Base-by-base conservation (phyloP, 2,329 filamentous ascomycete species). In the Passalora sequoiae region DNA sequence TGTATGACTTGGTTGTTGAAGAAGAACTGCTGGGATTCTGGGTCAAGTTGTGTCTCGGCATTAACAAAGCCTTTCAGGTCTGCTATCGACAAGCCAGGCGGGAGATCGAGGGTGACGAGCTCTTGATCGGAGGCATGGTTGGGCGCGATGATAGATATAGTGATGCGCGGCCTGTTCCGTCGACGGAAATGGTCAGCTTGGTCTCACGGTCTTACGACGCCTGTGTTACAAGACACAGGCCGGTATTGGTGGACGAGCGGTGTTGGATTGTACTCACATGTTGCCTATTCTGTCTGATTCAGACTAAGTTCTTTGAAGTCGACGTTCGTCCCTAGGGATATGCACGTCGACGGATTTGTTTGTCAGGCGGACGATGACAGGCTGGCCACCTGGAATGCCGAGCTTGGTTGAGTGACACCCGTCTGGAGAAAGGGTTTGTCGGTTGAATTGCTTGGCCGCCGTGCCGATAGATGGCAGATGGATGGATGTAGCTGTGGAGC, bases 41-140 rank as follows among this genome's bases (percentile, higher is more conserved):
- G 76, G 20, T 85, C 79, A 56, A 94, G 82, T 57, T 74, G 73
- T 37, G 84, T 84, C 68, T 97, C 91, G 66, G 81, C 85, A 64
- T 92, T 80, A 62, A 98, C 84, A 61, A 88, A 86, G 62, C 83
- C 85, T 67, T 94, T 94, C 54, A 98, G 78, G 40, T 88, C 83
- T 59, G 83, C 83, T 57, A 97, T 69, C 36, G 86, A 87, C 74
- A 92, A 88, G 59, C 87, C 86, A 30, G 81, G 76, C 49, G 84
- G 84, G 54, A 95, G 81, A 58, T 95, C 88, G 55, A 94, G 78
- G 44, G 81, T 83, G 58, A 95, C 74, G 61, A 94, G 77, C 60
- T 88, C 85, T 52, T 83, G 78, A 63, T 88, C 83, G 46, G 71
- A 61, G 55, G 70, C 68, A 62, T 80, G 74, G 63, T 85, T 80